Base-by-base conservation (phyloP, 1,284 basidiomycete genomes). In the Boletus mariae region DNA sequence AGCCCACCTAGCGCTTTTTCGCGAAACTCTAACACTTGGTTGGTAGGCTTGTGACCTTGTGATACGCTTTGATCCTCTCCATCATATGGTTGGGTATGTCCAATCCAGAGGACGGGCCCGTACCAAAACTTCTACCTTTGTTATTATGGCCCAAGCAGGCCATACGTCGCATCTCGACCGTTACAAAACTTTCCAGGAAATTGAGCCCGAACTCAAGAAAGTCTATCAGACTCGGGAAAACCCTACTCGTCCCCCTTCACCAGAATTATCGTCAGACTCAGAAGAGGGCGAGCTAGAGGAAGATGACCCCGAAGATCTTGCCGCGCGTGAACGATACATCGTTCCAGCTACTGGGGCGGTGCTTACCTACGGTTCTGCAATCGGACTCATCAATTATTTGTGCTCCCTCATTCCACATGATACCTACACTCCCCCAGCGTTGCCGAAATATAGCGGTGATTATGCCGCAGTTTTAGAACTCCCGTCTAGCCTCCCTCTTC, bases 81-180 rank as follows among this genome's bases (percentile, higher is more conserved):
- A 85, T 44, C 87, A 90, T 57, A 84, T 92, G 78, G 84, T 91
- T 8, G 87, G 84, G 48, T 92, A 90, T 57, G 80, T 90, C 40
- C 92, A 94, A 67, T 92, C 88, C 40, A 82, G 92, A 31, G 92
- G 92, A 28, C 79, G 92, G 17, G 91, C 92, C 1, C 78, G 92
- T 42, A 86, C 85, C 55, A 80, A 80, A 54, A 75, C 79, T 0
- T 92, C 90, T 1, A 85, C 82, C 1, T 93, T 89, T 61, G 75
- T 93, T 38, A 77, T 93, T 42, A 87, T 94, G 87, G 75, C 90
- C 13, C 80, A 83, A 52, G 71, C 83, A 56, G 80, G 82, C 50
- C 77, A 86, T 49, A 68, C 70, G 2, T 69, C 73, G 6, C 78
- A 84, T 52, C 64, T 83, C 5, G 74, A 74, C 13, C 78, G 79